Base-by-base conservation (phyloP, 225 moss, liverwort and hornwort genomes). In the Bryum argenteum region DNA sequence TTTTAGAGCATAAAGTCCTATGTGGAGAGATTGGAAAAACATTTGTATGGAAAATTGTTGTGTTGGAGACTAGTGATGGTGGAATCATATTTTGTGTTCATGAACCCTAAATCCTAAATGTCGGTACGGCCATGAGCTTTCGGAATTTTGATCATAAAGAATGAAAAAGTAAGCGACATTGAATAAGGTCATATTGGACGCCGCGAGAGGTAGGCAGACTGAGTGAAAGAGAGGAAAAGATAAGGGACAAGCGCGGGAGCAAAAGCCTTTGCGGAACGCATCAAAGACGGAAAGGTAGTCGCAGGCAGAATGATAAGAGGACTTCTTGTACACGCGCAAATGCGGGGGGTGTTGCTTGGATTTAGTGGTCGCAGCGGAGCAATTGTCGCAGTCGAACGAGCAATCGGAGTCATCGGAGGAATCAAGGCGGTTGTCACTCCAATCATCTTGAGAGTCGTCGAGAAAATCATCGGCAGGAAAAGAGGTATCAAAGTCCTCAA, bases 181-280 rank as follows among this genome's bases (percentile, higher is more conserved):
- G 5, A 54, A 67, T 75, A 67, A 82, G 71, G 77, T 59, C 68
- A 42, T 8, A 10, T 6, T 1, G 3, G 2, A 8, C 12, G 22
- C 13, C 41, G 39, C 58, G 57, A 51, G 47, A 57, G 26, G 38
- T 50, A 56, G 33, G 3, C 65, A 58, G 17, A 23, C 13, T 6
- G 5, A 33, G 33, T 33, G 3, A 15, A 42, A 58, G 47, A 55
- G 40, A 61, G n/a, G n/a, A n/a, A n/a, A n/a, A n/a, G n/a, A n/a
- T n/a, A n/a, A 47, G 40, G 39, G 33, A 33, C 33, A 33, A 57
- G n/a, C 18, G 52, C 79, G 82, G 67, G 76, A 82, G 77, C 77
- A 82, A 22, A 82, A 86, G 12, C 86, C 82, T 71, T 82, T 86
- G 77, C 80, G 82, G 45, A 86, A 77, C 21, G 80, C 82, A 57